Base-by-base conservation (phyloP, 2,329 filamentous ascomycete genomes). In the Cercospora sojina region DNA sequence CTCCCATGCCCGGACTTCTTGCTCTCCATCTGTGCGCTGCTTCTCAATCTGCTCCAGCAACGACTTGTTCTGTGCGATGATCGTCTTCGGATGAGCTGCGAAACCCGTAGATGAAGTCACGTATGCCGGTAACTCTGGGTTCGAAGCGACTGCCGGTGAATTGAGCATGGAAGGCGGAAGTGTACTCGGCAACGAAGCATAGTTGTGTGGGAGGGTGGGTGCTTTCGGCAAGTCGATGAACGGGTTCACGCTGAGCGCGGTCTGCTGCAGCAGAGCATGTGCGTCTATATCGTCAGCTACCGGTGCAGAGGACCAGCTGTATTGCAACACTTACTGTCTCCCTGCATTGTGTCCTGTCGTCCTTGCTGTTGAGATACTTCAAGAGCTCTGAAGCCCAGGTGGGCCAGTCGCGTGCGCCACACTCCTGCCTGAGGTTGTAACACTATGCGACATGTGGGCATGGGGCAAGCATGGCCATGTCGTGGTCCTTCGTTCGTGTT, bases 131-230 rank as follows among this genome's bases (percentile, higher is more conserved):
- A 87, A 59, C 69, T 74, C 79, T 70, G 68, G 73, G 68, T 67
- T 76, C 67, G 68, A 77, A 65, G 71, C 74, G 65, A 75, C 79
- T 71, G 74, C 79, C 20, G 70, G 69, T 75, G 65, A 81, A 66
- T 85, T 84, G 7, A 88, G 86, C 35, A 87, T 84, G 1, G 91
- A 91, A 1, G 88, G 88, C 0, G 95, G 94, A 0, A 98, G 87
- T 2, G 92, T 91, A 0, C 92, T 94, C 0, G 94, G 92, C 76
- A 98, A 90, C 10, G 88, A 86, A 77, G 93, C 94, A 85, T 97
- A 98, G 73, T 92, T 96, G 83, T 98, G 98, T 25, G 95, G 94
- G 7, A 99, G 87, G 0, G 93, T 97, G 20, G 93, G 91, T 27
- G 94, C 90, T 31, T 91, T 90, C 10, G 95, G 95, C 32, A 99